Evolutionary conservation across 805 yeast species (phyloP).

Genomic region (Kuraishia borneana): DNA sequence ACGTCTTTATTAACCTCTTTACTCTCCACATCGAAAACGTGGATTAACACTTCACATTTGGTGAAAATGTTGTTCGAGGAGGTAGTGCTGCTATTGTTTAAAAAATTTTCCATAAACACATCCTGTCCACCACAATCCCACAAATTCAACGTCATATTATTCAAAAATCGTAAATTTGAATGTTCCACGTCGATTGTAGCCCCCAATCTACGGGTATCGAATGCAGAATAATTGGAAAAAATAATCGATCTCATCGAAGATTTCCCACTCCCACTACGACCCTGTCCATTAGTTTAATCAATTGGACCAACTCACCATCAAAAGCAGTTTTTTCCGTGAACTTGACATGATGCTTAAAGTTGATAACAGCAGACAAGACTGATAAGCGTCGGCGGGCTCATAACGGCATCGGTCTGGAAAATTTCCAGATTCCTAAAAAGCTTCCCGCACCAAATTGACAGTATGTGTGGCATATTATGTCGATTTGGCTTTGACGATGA

Average conservation of each 20-base stretch:
- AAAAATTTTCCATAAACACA: constrained; percentile 87
- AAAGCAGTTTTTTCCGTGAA: constrained; percentile 8
- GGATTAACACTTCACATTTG: constrained; percentile 91
- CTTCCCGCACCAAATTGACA: too few species aligned
- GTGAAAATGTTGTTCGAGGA: constrained; percentile 86
- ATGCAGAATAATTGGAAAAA: constrained; percentile 91
- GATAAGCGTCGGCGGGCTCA: too few species aligned
- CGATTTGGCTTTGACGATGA: too few species aligned
- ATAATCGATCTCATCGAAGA: constrained; percentile 96
- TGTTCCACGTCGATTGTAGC: constrained; percentile 99
- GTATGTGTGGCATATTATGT: not conserved
- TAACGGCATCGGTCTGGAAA: too few species aligned
- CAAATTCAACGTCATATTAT: constrained; percentile 87
- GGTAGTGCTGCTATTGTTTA: constrained; percentile 25
- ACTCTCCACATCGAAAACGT: constrained; percentile 92
- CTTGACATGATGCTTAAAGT: constrained; percentile 1
- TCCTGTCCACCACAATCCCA: constrained; percentile 99
- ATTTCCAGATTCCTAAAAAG: too few species aligned
- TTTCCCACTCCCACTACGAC: constrained; percentile 95
- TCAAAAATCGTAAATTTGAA: constrained; percentile 83
- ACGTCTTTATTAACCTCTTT: constrained; percentile 88
- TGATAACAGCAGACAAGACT: too few species aligned
- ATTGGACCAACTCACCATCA: constrained; percentile 5
- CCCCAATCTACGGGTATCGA: constrained; percentile 89
- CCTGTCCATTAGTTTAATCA: constrained; percentile 27